phyloP scores from a whole-genome alignment of 768 basidiomycete genomes.

The Lactarius sanguifluus region DNA sequence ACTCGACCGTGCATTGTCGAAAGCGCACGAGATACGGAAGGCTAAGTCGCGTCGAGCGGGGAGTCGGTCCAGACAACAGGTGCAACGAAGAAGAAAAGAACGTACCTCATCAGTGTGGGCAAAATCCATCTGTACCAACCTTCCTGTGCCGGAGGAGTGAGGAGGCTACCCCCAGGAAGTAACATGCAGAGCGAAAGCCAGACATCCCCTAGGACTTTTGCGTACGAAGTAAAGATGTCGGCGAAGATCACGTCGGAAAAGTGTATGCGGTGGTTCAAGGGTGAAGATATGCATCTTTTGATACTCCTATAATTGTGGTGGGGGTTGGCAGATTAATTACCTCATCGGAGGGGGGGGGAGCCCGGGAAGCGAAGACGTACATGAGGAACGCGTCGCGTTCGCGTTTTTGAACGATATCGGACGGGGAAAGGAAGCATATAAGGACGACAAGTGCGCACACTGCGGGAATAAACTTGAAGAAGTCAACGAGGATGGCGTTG shows the following conservation, averaged over 20 bases:
- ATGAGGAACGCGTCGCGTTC: slow-evolving; percentile 77
- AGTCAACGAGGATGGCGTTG: slow-evolving; percentile 61
- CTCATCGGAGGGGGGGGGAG: slow-evolving; percentile 6
- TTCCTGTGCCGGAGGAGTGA: slow-evolving; percentile 58
- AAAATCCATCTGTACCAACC: slow-evolving; percentile 74
- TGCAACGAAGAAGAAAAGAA: not conserved
- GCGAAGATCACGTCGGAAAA: slow-evolving; percentile 94
- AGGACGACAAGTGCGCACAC: slow-evolving; percentile 60
- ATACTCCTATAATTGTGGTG: slow-evolving; percentile 51
- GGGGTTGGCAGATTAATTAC: slow-evolving; percentile 10
- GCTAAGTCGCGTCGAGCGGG: slow-evolving; percentile 41
- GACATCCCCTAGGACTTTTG: slow-evolving; percentile 93
- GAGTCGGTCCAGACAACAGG: not conserved
- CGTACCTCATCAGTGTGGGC: slow-evolving; percentile 85
- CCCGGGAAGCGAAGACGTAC: slow-evolving; percentile 48
- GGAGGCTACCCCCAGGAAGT: slow-evolving; percentile 76
- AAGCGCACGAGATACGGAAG: slow-evolving; percentile 89
- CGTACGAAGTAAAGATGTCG: slow-evolving; percentile 94
- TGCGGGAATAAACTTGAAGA: slow-evolving; percentile 73
- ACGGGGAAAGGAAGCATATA: slow-evolving; percentile 63
- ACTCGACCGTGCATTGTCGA: slow-evolving; percentile 92
- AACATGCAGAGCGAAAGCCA: slow-evolving; percentile 89
- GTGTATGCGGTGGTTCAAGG: slow-evolving; percentile 58
- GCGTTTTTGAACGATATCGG: slow-evolving; percentile 59
- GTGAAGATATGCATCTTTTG: slow-evolving; percentile 71